Conservation (phyloP, 306 rosid species). For the Corylus avellana region DNA sequence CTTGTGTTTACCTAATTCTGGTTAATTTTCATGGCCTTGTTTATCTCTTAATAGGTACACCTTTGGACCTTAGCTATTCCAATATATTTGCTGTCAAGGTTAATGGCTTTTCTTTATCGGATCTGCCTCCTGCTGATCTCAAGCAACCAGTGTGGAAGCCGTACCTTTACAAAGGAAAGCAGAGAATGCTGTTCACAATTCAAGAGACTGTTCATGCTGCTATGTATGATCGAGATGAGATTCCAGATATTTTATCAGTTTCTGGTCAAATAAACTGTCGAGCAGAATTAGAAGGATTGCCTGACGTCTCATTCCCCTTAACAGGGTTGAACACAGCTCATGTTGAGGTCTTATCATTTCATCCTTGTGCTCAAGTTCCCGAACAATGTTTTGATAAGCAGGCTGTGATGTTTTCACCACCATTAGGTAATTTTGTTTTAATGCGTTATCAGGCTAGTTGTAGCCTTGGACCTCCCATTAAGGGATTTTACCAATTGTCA, state of each 20-base stretch:
- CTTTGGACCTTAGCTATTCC: conserved; percentile 86
- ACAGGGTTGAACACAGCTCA: conserved; percentile 53
- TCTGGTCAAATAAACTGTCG: conserved; percentile 93
- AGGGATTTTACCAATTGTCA: conserved; percentile 91
- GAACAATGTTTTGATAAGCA: conserved; percentile 85
- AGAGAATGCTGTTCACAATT: conserved; percentile 70
- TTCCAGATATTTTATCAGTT: conserved; percentile 79
- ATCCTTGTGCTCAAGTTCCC: conserved; percentile 87
- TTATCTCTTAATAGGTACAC: conserved; percentile 62
- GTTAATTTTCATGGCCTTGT: conserved; percentile 22
- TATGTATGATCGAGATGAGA: conserved; percentile 88
- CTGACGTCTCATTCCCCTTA: conserved; percentile 93
- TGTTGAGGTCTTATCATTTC: conserved; percentile 75
- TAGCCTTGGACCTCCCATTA: conserved; percentile 78
- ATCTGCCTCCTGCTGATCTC: conserved; percentile 77
- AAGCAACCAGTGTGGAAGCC: conserved; percentile 99
- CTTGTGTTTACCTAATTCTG: conserved; percentile 31
- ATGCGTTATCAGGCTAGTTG: conserved; percentile 79
- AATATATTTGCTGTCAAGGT: conserved; percentile 67
- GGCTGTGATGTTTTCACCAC: conserved; percentile 90
- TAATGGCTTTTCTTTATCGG: conserved; percentile 83
- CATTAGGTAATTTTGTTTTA: conserved; percentile 85
- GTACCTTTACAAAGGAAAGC: conserved; percentile 85
- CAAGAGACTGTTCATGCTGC: conserved; percentile 87
- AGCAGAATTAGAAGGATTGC: conserved; percentile 91